A percentile compares a stretch with the other conserved stretches of the same genome.
phyloP scores from a whole-genome alignment of 2,329 filamentous ascomycete species.

The Cryphonectria carpinicola region DNA sequence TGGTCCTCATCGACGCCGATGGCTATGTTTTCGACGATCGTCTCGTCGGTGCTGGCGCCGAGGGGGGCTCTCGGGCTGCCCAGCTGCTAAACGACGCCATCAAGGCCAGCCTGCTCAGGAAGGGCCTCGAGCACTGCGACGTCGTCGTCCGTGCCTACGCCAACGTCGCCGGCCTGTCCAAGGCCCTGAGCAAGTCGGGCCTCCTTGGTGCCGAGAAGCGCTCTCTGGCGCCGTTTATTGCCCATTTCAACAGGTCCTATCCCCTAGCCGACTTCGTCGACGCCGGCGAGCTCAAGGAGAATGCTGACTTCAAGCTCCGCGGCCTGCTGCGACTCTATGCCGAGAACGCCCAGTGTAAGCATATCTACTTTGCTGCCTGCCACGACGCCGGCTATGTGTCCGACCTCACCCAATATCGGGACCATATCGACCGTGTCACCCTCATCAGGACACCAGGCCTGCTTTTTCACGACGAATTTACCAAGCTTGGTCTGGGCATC shows the following conservation, averaged over 20 bases:
- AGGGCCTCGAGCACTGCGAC: constrained; percentile 53
- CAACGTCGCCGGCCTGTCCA: constrained; percentile 57
- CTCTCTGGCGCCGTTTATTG: constrained; percentile 57
- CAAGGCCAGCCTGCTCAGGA: constrained; percentile 50
- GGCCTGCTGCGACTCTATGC: constrained; percentile 53
- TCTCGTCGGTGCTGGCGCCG: constrained; percentile 49
- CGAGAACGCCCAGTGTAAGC: constrained; percentile 64
- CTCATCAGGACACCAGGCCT: constrained; percentile 53
- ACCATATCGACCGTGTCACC: constrained; percentile 55
- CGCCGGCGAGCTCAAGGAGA: constrained; percentile 63
- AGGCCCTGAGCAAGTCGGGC: constrained; percentile 51
- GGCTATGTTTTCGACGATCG: constrained; percentile 60
- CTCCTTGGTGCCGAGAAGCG: constrained; percentile 58
- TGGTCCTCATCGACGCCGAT: constrained; percentile 66
- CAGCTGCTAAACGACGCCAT: constrained; percentile 56
- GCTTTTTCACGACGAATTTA: constrained; percentile 56
- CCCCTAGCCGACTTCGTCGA: constrained; percentile 66
- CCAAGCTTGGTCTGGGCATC: constrained; percentile 52
- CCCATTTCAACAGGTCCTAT: constrained; percentile 60
- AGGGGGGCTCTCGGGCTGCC: constrained; percentile 61
- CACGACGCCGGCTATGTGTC: constrained; percentile 63
- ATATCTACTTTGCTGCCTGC: constrained; percentile 67
- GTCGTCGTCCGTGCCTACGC: constrained; percentile 61
- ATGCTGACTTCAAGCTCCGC: constrained; percentile 63
- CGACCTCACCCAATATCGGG: constrained; percentile 56